Base-by-base conservation (phyloP, 257 asterid genomes). In the Jaltomata sinuosa region DNA sequence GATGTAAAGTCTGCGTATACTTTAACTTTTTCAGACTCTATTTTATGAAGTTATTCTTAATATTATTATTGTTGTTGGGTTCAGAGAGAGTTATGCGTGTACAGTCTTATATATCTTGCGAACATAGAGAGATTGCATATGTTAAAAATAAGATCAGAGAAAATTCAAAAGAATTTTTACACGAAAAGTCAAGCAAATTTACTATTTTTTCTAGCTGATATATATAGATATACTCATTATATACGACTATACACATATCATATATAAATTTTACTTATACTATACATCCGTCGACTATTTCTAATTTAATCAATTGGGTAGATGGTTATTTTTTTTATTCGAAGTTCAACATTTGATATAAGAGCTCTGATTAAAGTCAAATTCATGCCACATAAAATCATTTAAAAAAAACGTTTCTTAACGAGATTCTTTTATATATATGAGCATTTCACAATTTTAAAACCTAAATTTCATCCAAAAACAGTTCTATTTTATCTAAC, bases 281-380 rank as follows among this genome's bases (percentile, higher is more conserved):
- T 59, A 59, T 25, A 25, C 11, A 59, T 59, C 0, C 8, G 0
- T 0, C 0, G 1, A 1, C 0, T 25, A 59, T 5, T 57, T 55
- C n/a, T 22, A 11, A 4, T 59, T 59, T 59, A 59, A 22, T 22
- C 11, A 59, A 11, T 22, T 22, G 8, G 8, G 0, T 59, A 12
- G 5, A 59, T 0, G 0, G 0, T 57, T 57, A 21, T 54, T 19
- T 8, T 8, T 9, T 55, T 22, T n/a, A n/a, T n/a, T n/a, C n/a
- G n/a, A n/a, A n/a, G n/a, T n/a, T n/a, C n/a, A n/a, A n/a, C n/a
- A n/a, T n/a, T n/a, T n/a, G n/a, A n/a, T 59, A 59, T 59, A 59
- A 0, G 0, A 25, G 6, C 0, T 38, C 9, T 1, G 11, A 59
- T 0, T 57, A 57, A n/a, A n/a, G n/a, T 1, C 10, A 10, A 10